Percentiles rank a stretch among this genome's conserved stretches.
phyloP scores from a whole-genome alignment of 2,329 filamentous ascomycete species.

The Arthrobotrys entomopaga region DNA sequence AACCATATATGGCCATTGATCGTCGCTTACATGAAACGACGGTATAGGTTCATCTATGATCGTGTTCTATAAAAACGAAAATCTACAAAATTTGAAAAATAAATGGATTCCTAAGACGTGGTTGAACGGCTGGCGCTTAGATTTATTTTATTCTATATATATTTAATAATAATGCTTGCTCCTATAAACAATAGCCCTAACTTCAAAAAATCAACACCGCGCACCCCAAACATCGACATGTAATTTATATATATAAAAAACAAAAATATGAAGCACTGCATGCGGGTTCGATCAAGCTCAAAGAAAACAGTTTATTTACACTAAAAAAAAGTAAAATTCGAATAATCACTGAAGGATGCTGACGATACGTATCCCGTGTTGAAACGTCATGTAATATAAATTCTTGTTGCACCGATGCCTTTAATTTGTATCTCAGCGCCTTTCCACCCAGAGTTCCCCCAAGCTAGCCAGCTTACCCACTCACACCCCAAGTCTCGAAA shows the following conservation, averaged over 20 bases:
- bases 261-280: background rate
- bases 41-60: too few species aligned
- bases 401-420: constrained; percentile 2
- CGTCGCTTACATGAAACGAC: background rate
- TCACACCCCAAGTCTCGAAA: background rate
- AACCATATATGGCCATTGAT: too few species aligned
- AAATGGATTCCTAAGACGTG: too few species aligned
- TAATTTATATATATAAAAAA: background rate
- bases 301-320: too few species aligned
- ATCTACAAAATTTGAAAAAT: too few species aligned
- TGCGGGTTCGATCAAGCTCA: too few species aligned
- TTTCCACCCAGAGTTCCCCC: background rate
- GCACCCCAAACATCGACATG: background rate
- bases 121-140: too few species aligned
- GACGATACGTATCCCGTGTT: constrained; percentile 19
- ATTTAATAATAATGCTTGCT: too few species aligned
- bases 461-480: background rate
- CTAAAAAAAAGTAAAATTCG: too few species aligned
- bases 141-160: too few species aligned
- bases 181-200: too few species aligned
- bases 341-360: constrained; percentile 2
- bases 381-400: constrained; percentile 23
- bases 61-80: too few species aligned
- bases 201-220: background rate
- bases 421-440: constrained; percentile 12